These are phyloP conservation scores for Castanospermum australe DNA, from an alignment of 306 rosid genomes.

Conservation along the genomic window DNA sequence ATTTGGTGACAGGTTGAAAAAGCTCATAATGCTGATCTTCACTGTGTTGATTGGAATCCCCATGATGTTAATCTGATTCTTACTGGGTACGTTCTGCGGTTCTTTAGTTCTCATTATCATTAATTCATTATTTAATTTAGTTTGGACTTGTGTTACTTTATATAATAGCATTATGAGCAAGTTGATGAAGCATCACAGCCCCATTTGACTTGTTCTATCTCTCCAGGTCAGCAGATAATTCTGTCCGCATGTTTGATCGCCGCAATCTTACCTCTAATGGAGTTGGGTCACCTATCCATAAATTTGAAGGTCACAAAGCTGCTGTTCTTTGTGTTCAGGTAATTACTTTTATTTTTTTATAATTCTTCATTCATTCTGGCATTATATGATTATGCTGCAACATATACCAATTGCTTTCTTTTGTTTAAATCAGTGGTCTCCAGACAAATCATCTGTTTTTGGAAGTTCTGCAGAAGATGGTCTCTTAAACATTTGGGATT, in stretches of 20 bases:
- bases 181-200: background rate
- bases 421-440: conserved; percentile 83
- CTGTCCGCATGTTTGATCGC: conserved; percentile 94
- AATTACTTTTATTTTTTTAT: background rate
- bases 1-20: conserved; percentile 76
- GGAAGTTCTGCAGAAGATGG: conserved; percentile 99
- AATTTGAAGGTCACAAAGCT: conserved; percentile 94
- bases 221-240: conserved; percentile 94
- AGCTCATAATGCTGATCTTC: conserved; percentile 97
- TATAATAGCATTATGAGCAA: background rate
- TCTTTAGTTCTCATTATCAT: background rate
- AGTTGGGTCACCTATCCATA: conserved; percentile 87
- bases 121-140: background rate
- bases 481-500: conserved; percentile 91
- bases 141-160: background rate
- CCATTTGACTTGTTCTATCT: conserved; percentile 21
- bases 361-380: background rate
- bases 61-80: conserved; percentile 85
- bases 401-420: background rate
- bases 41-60: conserved; percentile 99
- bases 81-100: conserved; percentile 63
- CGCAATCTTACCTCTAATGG: conserved; percentile 90
- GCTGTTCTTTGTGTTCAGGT: conserved; percentile 99
- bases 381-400: background rate
- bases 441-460: conserved; percentile 93